Evolutionary conservation across 768 basidiomycete genomes (phyloP), one percentile per base, ranked within the genome.

Genomic region (Leccinum broughii): DNA sequence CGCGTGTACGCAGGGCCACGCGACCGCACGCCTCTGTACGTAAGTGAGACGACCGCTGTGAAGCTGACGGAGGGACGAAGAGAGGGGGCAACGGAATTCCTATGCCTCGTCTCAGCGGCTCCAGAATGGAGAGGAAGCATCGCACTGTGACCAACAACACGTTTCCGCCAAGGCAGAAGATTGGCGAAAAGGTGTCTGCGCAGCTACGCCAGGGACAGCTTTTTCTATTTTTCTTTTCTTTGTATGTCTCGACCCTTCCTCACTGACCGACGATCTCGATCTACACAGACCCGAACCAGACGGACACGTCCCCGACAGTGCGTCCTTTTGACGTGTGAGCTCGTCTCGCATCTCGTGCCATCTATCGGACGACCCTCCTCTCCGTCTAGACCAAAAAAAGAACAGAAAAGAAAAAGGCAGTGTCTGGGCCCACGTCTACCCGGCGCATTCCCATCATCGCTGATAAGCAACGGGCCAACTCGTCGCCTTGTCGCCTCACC

Each of bases 81-180:
- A 44, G 41, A 44, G n/a, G 41, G 41, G 41, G n/a, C 35, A 1
- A 37, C 44, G 24, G 24, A 15, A 24, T 26, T 24, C 54, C 54
- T 55, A 61, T 51, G 15, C 32, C n/a, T 51, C 65, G 46, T 60
- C 53, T 41, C 49, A 56, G 39, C 53, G 51, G 22, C 58, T 53
- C 30, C 17, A 14, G 64, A 69, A 57, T 61, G 56, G 62, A 62
- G 56, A 39, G 13, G 64, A 63, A 60, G 62, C 64, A 22, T 50
- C 6, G 11, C 22, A 52, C 54, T 54, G 59, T 57, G 57, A 20
- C 20, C 44, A 58, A 54, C 57, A 64, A 69, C 69, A 71, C 69
- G 69, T 71, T 71, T 46, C 49, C 30, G 34, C 56, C 44, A 20
- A 46, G 44, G 20, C 10, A 20, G 44, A 46, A 20, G 44, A 46